Evolutionary conservation across 345 rosid species (phyloP).

Genomic region (Geranium rotundifolium): DNA sequence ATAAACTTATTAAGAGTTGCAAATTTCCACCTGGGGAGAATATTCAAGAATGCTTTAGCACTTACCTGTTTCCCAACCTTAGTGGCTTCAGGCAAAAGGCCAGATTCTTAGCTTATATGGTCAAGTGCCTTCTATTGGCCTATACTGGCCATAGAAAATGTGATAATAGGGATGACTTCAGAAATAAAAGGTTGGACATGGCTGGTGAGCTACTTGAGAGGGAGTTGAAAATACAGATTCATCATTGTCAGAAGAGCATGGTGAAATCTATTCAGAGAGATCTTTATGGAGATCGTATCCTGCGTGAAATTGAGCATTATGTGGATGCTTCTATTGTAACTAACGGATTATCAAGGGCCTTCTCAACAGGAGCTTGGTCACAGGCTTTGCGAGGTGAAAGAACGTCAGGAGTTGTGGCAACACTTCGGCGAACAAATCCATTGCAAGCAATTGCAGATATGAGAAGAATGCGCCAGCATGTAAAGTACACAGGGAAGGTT

Average conservation of each 20-base stretch:
- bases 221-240: constrained; percentile 66
- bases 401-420: constrained; percentile 84
- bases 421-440: constrained; percentile 78
- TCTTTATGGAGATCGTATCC: constrained; percentile 52
- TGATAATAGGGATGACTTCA: constrained; percentile 72
- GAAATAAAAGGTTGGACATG: constrained; percentile 80
- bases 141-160: constrained; percentile 59
- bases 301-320: constrained; percentile 61
- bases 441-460: constrained; percentile 70
- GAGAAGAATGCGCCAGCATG: constrained; percentile 79
- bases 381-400: constrained; percentile 85
- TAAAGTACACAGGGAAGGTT: constrained; percentile 79
- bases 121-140: constrained; percentile 64
- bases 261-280: constrained; percentile 58
- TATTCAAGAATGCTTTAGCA: constrained; percentile 42
- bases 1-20: constrained; percentile 30
- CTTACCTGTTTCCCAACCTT: constrained; percentile 60
- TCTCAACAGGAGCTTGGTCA: constrained; percentile 97
- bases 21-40: constrained; percentile 67
- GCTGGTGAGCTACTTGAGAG: constrained; percentile 83
- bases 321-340: constrained; percentile 83
- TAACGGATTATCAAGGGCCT: constrained; percentile 84
- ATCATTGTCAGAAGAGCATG: constrained; percentile 68
- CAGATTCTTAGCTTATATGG: constrained; percentile 82
- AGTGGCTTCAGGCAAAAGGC: constrained; percentile 53